phyloP scores from a whole-genome alignment of 177 flowering plant genomes.

The Telopea speciosissima region DNA sequence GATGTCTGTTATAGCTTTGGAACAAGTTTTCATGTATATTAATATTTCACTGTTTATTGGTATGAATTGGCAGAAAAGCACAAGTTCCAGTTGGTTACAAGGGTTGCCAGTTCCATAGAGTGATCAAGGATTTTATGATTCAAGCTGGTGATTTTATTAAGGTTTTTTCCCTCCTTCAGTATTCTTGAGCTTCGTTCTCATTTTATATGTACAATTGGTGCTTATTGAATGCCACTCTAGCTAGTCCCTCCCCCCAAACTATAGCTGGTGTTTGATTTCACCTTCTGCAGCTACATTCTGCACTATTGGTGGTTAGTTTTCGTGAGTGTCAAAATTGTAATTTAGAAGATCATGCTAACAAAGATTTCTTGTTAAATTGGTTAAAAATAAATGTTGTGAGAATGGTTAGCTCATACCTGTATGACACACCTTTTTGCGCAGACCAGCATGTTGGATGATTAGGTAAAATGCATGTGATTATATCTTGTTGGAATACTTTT shows the following conservation, averaged over 20 bases:
- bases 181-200: neutral
- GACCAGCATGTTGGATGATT: neutral
- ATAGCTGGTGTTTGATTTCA: neutral
- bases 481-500: too few relatives aligned
- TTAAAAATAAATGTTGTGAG: neutral
- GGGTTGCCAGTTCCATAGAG: constrained; percentile 92
- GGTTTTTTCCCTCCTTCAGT: constrained; percentile 31
- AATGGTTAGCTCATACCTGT: neutral
- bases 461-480: neutral
- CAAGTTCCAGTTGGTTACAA: constrained; percentile 92
- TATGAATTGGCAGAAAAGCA: constrained; percentile 53
- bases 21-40: neutral
- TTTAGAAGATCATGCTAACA: neutral
- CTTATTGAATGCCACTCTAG: neutral
- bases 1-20: neutral
- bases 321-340: neutral
- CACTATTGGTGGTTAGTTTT: neutral
- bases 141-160: constrained; percentile 97
- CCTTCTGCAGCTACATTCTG: neutral
- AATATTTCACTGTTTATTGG: neutral
- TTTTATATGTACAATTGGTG: neutral
- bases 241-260: too few relatives aligned
- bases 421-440: neutral
- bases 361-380: too few relatives aligned
- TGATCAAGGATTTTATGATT: constrained; percentile 95